Evolutionary conservation across 768 basidiomycete species (phyloP), one percentile per base, ranked within the genome.

Genomic region (Podaxis sp.): DNA sequence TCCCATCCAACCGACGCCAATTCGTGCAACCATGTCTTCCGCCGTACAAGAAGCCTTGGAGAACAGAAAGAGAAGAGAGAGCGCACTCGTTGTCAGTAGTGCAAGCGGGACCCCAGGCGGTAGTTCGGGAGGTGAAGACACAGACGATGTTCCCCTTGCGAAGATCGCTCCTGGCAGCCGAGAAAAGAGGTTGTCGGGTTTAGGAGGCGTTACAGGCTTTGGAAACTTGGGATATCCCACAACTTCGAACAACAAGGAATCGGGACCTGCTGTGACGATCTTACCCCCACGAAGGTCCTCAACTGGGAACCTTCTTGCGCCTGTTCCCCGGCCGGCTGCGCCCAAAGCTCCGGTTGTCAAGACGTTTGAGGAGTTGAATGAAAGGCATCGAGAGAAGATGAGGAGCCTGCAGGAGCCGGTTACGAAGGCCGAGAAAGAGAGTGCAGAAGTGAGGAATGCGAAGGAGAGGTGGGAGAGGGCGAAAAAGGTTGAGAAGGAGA

Each of bases 311-410:
- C 74, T 82, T 44, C 66, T 72, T 66, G 77, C 76, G 68, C 83
- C 78, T 37, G 78, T 67, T 69, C 86, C 87, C 11, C 55, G 37
- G 24, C 84, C 85, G 66, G 77, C 77, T 24, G 78, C 85, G 2
- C 76, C 80, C 26, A 62, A 66, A 2, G 74, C 78, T 44, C 87
- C 90, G 15, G 84, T 88, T n/a, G 84, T 88, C 28, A 84, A 86
- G 62, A 93, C 94, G 1, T 93, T 91, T 71, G 95, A 96, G 73
- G 93, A 96, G 71, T 80, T 96, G 36, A 87, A 86, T 52, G 91
- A 93, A 67, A 81, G 94, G 17, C 95, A 96, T 68, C 84, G 91
- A 54, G 87, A 91, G 76, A 91, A 93, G 76, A 83, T 97, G 78
- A 83, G 82, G 37, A 86, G 87, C 69, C 72, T 97, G 66, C 95